Evolutionary conservation across 495 filamentous ascomycete genomes (phyloP).

Genomic region (Symbiotaphrina buchneri): DNA sequence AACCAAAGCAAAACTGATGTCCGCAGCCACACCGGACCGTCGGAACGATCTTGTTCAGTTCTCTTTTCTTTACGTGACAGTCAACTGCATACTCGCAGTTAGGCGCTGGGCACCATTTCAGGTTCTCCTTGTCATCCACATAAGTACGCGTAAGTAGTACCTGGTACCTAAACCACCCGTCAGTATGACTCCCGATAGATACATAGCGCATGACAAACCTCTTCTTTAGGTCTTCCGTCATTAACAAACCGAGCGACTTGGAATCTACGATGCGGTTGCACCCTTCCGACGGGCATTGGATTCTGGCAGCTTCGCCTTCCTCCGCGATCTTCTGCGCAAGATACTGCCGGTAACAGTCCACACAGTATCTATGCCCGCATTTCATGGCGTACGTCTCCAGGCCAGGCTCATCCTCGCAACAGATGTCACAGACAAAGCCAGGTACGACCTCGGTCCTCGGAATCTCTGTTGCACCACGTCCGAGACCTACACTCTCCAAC

Average conservation of each 20-base stretch:
- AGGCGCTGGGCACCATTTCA: conserved; percentile 94
- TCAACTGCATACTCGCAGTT: conserved; percentile 86
- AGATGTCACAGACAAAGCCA: conserved; percentile 84
- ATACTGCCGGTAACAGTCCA: conserved; percentile 82
- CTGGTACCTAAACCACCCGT: conserved; percentile 37
- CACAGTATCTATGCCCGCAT: conserved; percentile 89
- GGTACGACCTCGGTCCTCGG: conserved; percentile 45
- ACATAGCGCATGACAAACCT: too few relatives aligned
- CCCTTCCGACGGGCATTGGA: conserved; percentile 72
- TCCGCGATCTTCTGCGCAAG: conserved; percentile 76
- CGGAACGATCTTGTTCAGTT: conserved; percentile 65
- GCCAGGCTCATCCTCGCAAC: conserved; percentile 67
- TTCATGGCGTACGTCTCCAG: conserved; percentile 88
- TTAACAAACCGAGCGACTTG: conserved; percentile 63
- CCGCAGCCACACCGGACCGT: conserved; percentile 71
- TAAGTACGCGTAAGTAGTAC: conserved; percentile 79
- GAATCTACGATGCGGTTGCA: conserved; percentile 86
- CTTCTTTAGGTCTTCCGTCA: conserved; percentile 45
- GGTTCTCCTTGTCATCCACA: conserved; percentile 82
- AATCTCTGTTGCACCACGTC: conserved; percentile 31
- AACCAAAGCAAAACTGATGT: conserved; percentile 90
- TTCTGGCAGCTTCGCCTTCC: conserved; percentile 85
- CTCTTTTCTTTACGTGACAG: conserved; percentile 65
- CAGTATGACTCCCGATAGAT: not conserved
- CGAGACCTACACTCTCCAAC: conserved; percentile 70